Evolutionary conservation across 2,329 filamentous ascomycete species (phyloP), one percentile per base, ranked within the genome.

Genomic region (Monosporascus sp.): DNA sequence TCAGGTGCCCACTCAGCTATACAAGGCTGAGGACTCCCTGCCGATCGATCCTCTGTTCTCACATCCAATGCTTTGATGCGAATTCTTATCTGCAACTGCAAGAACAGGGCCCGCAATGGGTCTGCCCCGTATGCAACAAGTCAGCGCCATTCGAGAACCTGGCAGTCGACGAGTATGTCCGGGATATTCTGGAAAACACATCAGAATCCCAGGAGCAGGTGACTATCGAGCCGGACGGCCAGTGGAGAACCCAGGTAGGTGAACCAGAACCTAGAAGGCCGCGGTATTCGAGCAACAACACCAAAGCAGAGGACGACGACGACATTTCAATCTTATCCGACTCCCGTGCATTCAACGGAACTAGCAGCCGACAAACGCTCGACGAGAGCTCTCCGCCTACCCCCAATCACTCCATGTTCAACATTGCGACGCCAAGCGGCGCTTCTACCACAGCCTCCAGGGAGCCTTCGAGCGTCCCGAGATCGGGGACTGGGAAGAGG

Each of bases 51-150:
- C 73, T 85, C 36, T 99, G 94, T 73, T 87, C 83, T 3, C 94
- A 99, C 69, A 89, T 94, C 25, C 90, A 96, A 67, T 99, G 94
- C 68, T 99, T 97, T 62, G 94, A 99, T 69, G 93, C 89, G 3
- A 87, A 84, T 3, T 95, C 90, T 2, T 99, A 97, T 67, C 78
- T 99, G 20, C 90, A 96, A 63, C 74, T 99, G 27, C 93, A 97
- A 68, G 91, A 97, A 68, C 94, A 99, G 74, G 93, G 90, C 0
- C 94, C 94, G 0, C 95, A 94, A 18, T 99, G 94, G 94, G 79
- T 85, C n/a, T 99, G 94, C 65, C 94, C 94, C 0, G 87, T 97
- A 22, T 99, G 94, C 75, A 93, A 87, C 70, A 95, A 92, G 65
- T 73, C 82, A 0, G 86, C 91, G 2, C 83, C 86, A 0, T 99